Base-by-base conservation (phyloP, 2,329 filamentous ascomycete genomes). In the Dothistroma pini region DNA sequence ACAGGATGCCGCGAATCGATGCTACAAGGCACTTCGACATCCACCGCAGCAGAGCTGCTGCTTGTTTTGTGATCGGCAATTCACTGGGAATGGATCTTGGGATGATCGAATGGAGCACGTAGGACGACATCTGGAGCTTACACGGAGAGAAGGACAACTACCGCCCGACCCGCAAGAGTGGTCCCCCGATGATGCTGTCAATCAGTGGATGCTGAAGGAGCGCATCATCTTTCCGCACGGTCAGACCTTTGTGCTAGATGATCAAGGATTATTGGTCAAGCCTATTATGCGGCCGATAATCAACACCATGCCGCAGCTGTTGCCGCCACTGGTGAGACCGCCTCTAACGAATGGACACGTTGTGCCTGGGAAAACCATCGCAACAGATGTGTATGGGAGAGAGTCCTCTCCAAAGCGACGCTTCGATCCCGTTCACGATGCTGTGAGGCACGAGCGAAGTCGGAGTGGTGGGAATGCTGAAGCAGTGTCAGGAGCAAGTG, bases 91-190 rank as follows among this genome's bases (percentile, higher is more conserved):
- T 0, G 82, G 79, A 8, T 85, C 86, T 10, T 96, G 91, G 91
- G 89, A 95, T 60, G 83, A 87, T 59, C 82, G 90, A 22, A 91
- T 96, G 86, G 92, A 97, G 74, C 93, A 97, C 76, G 85, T 96
- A 2, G 91, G 90, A 0, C 83, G 85, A 60, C 93, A 97, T 74
- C 81, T 93, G 51, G 90, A 95, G 75, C 88, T 87, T 66, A 73
- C 74, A 66, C 74, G 48, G 58, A 71, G 58, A 48, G 61, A 53
- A 50, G 68, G 32, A 12, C 47, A 57, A 58, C 71, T 21, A 68
- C 78, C 67, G 53, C 67, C 8, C 68, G 58, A 56, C 22, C 52
- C 62, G 7, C 48, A 75, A 75, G 80, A 75, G 54, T 76, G 69
- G 74, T 74, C 67, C 53, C 60, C 34, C 3, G 72, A 75, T 59